Evolutionary conservation across 352 stramenopile genomes (phyloP), one percentile per base, ranked within the genome.

Genomic region (Phytophthora meadii): DNA sequence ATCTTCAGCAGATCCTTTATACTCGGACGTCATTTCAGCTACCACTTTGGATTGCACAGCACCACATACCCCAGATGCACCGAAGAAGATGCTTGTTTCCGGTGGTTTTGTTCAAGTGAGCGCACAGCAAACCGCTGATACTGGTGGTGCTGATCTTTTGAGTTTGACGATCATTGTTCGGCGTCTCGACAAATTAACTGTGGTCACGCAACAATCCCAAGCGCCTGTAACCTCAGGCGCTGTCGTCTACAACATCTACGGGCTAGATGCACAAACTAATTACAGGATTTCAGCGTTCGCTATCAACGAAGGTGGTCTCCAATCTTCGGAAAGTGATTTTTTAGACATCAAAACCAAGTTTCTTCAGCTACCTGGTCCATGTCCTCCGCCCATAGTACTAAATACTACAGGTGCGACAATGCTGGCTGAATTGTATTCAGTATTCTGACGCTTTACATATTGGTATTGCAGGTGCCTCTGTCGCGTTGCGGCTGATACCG

Each of bases 371-470:
- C 76, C 80, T 36, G 71, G 55, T 9, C 47, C 68, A n/a, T 87
- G 76, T 37, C 77, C 80, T 4, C 5, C 80, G 34, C 77, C 77
- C 4, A 85, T 44, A 22, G 25, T 85, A 9, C 24, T 89, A 30
- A 61, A 47, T 15, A 56, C 70, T 27, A 87, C 77, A 59, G 80
- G 77, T 88, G 56, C 3, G 48, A 46, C n/a, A n/a, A 17, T 27
- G 7, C 12, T 45, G 52, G 5, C 22, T 27, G n/a, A 36, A 10
- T 14, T 30, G 8, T 39, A 24, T 2, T n/a, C 15, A 22, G 2
- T 8, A 14, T 36, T 36, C 9, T 36, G 12, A 36, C 30, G 14
- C 30, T 12, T 2, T 36, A 4, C 8, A 14, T 36, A 10, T 8
- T 36, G 8, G 30, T 14, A 36, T 36, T 42, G 5, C 27, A 87